Evolutionary conservation across 225 moss, liverwort and hornwort species (phyloP).

Genomic region (Rhytidiadelphus loreus): DNA sequence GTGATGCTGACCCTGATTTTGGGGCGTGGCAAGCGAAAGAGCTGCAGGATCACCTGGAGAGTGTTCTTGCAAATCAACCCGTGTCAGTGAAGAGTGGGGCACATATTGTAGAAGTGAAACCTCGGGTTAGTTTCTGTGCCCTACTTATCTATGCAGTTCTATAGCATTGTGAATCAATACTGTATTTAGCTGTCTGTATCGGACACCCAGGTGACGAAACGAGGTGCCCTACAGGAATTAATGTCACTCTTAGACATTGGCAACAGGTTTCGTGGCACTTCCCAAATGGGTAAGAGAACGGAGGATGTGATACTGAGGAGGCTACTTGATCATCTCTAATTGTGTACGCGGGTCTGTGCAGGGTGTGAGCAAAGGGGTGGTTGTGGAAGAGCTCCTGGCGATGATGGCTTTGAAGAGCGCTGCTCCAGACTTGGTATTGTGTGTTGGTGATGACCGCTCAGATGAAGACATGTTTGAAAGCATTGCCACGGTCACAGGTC

Average conservation of each 20-base stretch:
- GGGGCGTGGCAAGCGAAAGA: conserved; percentile 99
- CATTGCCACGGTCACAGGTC: conserved; percentile 40
- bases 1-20: conserved; percentile 88
- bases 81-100: conserved; percentile 86
- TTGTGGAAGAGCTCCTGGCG: conserved; percentile 74
- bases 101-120: conserved; percentile 89
- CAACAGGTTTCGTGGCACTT: neutral
- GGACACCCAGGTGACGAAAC: neutral
- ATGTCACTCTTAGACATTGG: neutral
- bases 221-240: neutral
- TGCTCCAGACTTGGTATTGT: conserved; percentile 73
- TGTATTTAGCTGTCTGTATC: neutral
- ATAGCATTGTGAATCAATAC: neutral
- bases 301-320: neutral
- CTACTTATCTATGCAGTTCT: neutral
- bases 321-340: neutral
- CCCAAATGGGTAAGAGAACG: neutral
- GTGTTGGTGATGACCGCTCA: conserved; percentile 55
- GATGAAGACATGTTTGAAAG: conserved; percentile 68
- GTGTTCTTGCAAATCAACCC: conserved; percentile 85
- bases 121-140: conserved; percentile 43
- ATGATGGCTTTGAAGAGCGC: conserved; percentile 55
- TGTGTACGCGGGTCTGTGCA: conserved; percentile 13
- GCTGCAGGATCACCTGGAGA: conserved; percentile 81
- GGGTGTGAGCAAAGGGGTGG: conserved; percentile 88